Base-by-base conservation (phyloP, 139 green algal species). In the Zygnema cylindricum region DNA sequence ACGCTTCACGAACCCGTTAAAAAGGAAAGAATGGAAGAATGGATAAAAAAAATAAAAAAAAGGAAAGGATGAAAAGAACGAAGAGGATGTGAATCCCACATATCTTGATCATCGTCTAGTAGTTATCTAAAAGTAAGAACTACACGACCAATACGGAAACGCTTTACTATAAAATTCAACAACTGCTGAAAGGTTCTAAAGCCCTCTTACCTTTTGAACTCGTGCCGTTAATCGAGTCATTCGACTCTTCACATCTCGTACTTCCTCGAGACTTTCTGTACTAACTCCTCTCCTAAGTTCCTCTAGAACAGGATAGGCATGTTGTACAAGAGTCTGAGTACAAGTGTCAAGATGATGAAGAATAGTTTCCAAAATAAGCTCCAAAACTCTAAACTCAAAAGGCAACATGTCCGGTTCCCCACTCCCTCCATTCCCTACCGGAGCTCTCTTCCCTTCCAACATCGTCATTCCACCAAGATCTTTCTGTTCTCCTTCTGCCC, bases 191-290 rank as follows among this genome's bases (percentile, higher is more conserved):
- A n/a, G n/a, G n/a, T n/a, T n/a, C n/a, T n/a, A n/a, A n/a, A n/a
- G n/a, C n/a, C n/a, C n/a, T n/a, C n/a, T 0, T 1, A 90, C 85
- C 85, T 85, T 88, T n/a, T 90, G 85, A 36, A 90, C 85, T 25
- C 85, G 1, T 32, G 85, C 42, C 35, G 41, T 90, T 1, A 92
- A 43, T 7, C 69, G 35, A 11, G 76, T 92, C 77, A 92, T 69
- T 55, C 92, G 90, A 77, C 93, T 98, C 94, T 98, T 98, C 81
- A 98, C 94, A 69, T 93, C 88, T 1, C 96, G 91, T 84, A 98
- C 96, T 3, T 93, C 90, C 94, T 98, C 96, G 92, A 98, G 88
- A 88, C 96, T 95, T 36, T 90, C 78, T 0, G 94, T 95, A 49
- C 90, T 96, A 55, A 98, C 95, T 92, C 95, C 95, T n/a, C 83